Percentiles rank a stretch among this genome's conserved stretches.
Evolutionary conservation across 2,329 filamentous ascomycete species (phyloP).

Genomic region (Colletotrichum gloeosporioides): DNA sequence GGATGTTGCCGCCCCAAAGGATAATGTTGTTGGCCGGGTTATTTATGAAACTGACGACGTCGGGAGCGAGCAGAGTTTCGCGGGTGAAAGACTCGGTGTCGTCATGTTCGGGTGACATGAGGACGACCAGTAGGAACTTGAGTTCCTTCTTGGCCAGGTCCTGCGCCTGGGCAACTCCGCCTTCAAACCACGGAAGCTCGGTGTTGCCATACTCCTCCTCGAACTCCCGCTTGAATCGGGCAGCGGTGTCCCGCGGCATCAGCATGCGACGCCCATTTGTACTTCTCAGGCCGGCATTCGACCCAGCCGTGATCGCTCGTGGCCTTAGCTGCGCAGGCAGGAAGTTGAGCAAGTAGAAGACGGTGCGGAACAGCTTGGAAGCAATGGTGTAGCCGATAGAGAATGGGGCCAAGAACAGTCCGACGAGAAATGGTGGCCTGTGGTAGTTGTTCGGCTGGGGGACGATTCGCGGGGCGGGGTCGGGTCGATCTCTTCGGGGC

Average conservation of each 20-base stretch:
- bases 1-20: conserved; percentile 91
- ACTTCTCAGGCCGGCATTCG: conserved; percentile 58
- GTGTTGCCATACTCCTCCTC: conserved; percentile 88
- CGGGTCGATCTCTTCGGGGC: conserved; percentile 39
- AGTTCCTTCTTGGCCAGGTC: conserved; percentile 90
- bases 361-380: conserved; percentile 71
- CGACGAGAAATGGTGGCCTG: conserved; percentile 76
- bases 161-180: conserved; percentile 89
- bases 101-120: conserved; percentile 93
- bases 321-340: conserved; percentile 71
- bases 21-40: conserved; percentile 80
- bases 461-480: conserved; percentile 84
- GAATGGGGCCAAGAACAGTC: conserved; percentile 82
- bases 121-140: conserved; percentile 87
- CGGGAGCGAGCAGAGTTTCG: conserved; percentile 79
- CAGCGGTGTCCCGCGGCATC: conserved; percentile 85
- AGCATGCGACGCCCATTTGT: conserved; percentile 76
- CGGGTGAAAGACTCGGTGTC: conserved; percentile 83
- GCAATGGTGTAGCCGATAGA: conserved; percentile 77
- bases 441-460: conserved; percentile 75
- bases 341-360: conserved; percentile 82
- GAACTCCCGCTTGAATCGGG: conserved; percentile 89
- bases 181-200: conserved; percentile 80
- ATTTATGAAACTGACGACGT: conserved; percentile 76
- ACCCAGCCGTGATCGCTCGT: conserved; percentile 58